These are phyloP conservation scores for Penicillium verrucosum DNA, from an alignment of 2,329 filamentous ascomycete species.

Conservation along the genomic window DNA sequence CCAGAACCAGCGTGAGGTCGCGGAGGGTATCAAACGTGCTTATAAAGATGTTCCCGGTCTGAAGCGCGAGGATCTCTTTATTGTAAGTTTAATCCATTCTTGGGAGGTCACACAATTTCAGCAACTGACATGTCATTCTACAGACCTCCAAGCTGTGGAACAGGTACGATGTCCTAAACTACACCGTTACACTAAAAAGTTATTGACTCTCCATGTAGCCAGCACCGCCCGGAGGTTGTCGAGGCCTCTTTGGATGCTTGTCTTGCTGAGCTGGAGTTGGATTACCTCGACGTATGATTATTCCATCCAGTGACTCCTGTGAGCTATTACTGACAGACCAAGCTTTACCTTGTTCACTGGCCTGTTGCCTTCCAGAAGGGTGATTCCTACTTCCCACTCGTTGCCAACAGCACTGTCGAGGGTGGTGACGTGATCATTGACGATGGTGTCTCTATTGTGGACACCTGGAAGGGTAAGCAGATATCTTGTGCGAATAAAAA, in stretches of 20 bases:
- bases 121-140: neutral
- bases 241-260: conserved; percentile 51
- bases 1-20: conserved; percentile 40
- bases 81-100: conserved; percentile 25
- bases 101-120: neutral
- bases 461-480: conserved; percentile 42
- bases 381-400: conserved; percentile 47
- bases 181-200: too few species aligned
- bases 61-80: conserved; percentile 43
- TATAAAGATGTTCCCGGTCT: conserved; percentile 39
- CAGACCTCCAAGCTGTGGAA: conserved; percentile 63
- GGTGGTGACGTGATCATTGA: conserved; percentile 46
- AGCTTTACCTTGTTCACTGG: conserved; percentile 48
- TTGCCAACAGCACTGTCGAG: conserved; percentile 35
- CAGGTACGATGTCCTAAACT: conserved; percentile 14
- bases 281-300: conserved; percentile 52
- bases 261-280: conserved; percentile 51
- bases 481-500: too few species aligned
- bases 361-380: conserved; percentile 42
- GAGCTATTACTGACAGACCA: conserved; percentile 2
- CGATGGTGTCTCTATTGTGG: conserved; percentile 39
- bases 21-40: conserved; percentile 34
- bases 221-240: conserved; percentile 51
- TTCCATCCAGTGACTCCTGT: conserved; percentile 8
- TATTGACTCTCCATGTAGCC: conserved; percentile 16